phyloP scores from a whole-genome alignment of 306 rosid genomes.

The Acmispon strigosus region DNA sequence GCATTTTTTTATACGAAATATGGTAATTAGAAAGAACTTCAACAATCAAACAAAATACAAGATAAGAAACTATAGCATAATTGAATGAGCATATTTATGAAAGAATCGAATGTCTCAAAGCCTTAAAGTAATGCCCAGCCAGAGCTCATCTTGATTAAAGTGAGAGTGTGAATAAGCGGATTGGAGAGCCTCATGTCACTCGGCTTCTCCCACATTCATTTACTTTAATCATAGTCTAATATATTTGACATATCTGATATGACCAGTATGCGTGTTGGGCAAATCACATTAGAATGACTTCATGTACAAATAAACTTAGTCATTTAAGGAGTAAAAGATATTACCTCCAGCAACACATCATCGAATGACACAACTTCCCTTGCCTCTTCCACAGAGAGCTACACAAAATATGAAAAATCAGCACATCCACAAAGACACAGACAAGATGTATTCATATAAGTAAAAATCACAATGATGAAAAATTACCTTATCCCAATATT shows the following conservation, averaged over 20 bases:
- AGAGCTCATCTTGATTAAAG: not conserved
- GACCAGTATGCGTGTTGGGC: not conserved
- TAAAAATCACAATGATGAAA: constrained; percentile 12
- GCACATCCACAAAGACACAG: not conserved
- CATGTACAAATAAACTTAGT: constrained; percentile 3
- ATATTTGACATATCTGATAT: not conserved
- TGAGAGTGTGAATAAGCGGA: constrained; percentile 3
- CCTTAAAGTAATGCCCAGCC: not conserved
- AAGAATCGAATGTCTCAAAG: not conserved
- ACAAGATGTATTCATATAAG: not conserved
- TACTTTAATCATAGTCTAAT: not conserved
- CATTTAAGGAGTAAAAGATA: not conserved
- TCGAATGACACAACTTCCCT: constrained; percentile 69
- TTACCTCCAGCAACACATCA: constrained; percentile 62
- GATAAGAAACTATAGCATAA: not conserved
- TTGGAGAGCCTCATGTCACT: not conserved
- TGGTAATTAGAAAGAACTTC: constrained; percentile 5
- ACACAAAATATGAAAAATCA: constrained; percentile 27
- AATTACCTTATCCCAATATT: constrained; percentile 90
- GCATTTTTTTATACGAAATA: not conserved
- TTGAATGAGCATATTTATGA: not conserved
- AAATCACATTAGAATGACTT: constrained; percentile 19
- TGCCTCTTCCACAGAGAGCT: constrained; percentile 80
- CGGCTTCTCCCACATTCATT: not conserved
- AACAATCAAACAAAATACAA: constrained; percentile 11